Evolutionary conservation across 495 filamentous ascomycete genomes (phyloP).

Genomic region (Penicillium salamii): DNA sequence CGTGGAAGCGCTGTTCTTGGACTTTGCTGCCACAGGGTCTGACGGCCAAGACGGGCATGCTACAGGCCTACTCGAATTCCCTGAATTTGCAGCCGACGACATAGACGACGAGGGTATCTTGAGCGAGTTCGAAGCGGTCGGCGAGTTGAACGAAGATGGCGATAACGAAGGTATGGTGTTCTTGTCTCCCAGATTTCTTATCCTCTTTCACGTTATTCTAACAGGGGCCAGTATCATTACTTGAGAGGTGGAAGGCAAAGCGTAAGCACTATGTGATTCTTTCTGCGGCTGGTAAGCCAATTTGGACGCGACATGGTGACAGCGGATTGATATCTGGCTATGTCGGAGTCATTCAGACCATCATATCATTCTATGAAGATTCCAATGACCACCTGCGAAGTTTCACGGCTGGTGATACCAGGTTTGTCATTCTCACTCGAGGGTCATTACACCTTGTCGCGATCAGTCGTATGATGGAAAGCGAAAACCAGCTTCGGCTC

Average conservation of each 20-base stretch:
- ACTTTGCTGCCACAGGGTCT: slow-evolving; percentile 43
- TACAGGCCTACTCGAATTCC: slow-evolving; percentile 38
- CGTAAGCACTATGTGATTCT: slow-evolving; percentile 96
- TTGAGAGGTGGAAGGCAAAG: slow-evolving; percentile 78
- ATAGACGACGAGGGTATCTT: slow-evolving; percentile 59
- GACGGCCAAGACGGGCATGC: slow-evolving; percentile 21
- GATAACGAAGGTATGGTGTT: slow-evolving; percentile 61
- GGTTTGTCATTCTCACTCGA: slow-evolving; percentile 79
- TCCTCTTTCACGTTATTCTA: slow-evolving; percentile 2
- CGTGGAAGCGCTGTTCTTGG: slow-evolving; percentile 81
- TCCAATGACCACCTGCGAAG: slow-evolving; percentile 69
- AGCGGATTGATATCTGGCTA: slow-evolving; percentile 83
- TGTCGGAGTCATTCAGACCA: slow-evolving; percentile 94
- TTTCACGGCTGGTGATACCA: slow-evolving; percentile 78
- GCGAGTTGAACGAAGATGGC: slow-evolving; percentile 57
- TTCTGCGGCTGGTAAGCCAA: slow-evolving; percentile 95
- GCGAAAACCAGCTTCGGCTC: slow-evolving; percentile 75
- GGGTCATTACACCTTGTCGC: slow-evolving; percentile 91
- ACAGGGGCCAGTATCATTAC: slow-evolving; percentile 52
- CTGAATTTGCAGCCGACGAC: slow-evolving; percentile 54
- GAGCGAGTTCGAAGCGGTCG: slow-evolving; percentile 75
- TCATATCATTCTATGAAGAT: slow-evolving; percentile 93
- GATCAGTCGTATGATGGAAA: slow-evolving; percentile 88
- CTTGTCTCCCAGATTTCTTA: background rate
- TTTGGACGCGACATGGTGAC: slow-evolving; percentile 93